Base-by-base conservation (phyloP, 495 filamentous ascomycete genomes). In the Baudoinia panamericana region DNA sequence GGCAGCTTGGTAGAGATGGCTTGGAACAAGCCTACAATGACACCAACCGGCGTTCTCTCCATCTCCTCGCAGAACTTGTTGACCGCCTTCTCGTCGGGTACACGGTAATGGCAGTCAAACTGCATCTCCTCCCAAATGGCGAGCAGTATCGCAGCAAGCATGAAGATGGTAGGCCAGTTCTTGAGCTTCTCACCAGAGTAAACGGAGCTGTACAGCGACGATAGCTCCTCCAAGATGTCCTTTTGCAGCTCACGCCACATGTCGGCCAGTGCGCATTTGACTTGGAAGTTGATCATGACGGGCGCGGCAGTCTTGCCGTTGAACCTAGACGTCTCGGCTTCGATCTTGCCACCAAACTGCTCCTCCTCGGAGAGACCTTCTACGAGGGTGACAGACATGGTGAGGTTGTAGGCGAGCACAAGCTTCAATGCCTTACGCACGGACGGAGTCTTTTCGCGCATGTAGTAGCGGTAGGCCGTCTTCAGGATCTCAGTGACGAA, bases 271-370 rank as follows among this genome's bases (percentile, higher is more conserved):
- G 86, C 86, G 56, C 76, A 83, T 70, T 94, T 94, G 63, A 94
- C 80, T 64, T 93, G 83, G 73, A 94, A 93, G 67, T 93, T 93
- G 73, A 94, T 88, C 85, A 93, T 90, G 47, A 93, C 84, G 2
- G 86, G 86, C 12, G 86, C 86, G 49, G 90, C 72, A 19, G 75
- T 85, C 70, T 88, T 86, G 56, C 86, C 86, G 43, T 66, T 71
- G 70, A 78, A 93, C 46, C 79, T 86, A 41, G 82, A 88, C 20
- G 72, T 67, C 40, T 76, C 67, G 46, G 83, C 76, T 24, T 82
- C 68, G 43, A 94, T 86, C 66, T 79, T 78, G 51, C 86, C 86
- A 35, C 77, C 63, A 63, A 85, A 72, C 16, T 66, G 59, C 46
- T 84, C 74, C 54, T 93, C 83, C 23, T 81, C 77, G n/a, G 78